Evolutionary conservation across 495 filamentous ascomycete genomes (phyloP).

Genomic region (Rusavskia elegans): DNA sequence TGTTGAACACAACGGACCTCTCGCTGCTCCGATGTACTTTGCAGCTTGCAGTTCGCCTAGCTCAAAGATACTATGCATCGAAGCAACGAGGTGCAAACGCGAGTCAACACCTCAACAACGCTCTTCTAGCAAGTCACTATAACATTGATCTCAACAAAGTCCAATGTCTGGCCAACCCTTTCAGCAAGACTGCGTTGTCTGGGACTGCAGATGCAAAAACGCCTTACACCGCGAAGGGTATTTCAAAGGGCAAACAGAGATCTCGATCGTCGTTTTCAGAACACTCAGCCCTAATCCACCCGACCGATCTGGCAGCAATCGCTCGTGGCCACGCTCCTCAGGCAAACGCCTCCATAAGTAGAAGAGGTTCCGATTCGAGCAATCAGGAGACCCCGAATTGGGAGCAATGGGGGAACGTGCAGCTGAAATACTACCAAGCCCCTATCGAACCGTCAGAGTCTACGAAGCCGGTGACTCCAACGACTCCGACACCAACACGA

Average conservation of each 20-base stretch:
- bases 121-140: constrained; percentile 73
- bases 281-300: constrained; percentile 36
- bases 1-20: constrained; percentile 74
- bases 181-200: constrained; percentile 46
- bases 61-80: constrained; percentile 81
- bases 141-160: constrained; percentile 86
- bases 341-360: constrained; percentile 27
- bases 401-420: constrained; percentile 55
- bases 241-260: constrained; percentile 61
- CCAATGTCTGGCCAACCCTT: constrained; percentile 66
- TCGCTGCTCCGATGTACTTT: constrained; percentile 60
- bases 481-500: constrained; percentile 36
- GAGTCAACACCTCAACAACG: constrained; percentile 46
- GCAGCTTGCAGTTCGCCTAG: constrained; percentile 62
- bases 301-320: constrained; percentile 62
- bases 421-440: constrained; percentile 46
- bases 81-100: constrained; percentile 48
- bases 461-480: constrained; percentile 16
- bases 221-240: constrained; percentile 24
- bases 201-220: constrained; percentile 21
- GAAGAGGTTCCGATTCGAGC: constrained; percentile 16
- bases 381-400: constrained; percentile 21
- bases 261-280: constrained; percentile 22
- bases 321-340: constrained; percentile 33
- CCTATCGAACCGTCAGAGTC: constrained; percentile 17